Conservation (phyloP, 2,329 filamentous ascomycete species). For the Colletotrichum magnum region DNA sequence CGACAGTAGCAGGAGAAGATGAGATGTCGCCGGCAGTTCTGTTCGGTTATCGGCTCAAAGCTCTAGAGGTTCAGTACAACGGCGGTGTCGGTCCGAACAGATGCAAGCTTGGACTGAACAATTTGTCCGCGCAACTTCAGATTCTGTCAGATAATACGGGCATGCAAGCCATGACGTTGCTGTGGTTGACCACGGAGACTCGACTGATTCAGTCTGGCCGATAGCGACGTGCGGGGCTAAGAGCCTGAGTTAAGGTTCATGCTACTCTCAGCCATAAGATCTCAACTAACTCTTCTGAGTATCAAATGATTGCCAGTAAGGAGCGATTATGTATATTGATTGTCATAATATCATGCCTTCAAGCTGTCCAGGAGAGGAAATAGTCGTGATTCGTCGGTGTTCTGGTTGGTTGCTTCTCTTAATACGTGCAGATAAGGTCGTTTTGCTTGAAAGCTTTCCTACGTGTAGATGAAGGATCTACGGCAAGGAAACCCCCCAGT, state of each 20-base stretch:
- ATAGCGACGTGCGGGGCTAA: not conserved
- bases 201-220: not conserved
- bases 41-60: not conserved
- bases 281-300: not conserved
- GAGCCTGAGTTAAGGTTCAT: not conserved
- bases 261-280: not conserved
- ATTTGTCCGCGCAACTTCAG: not conserved
- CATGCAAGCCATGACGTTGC: not conserved
- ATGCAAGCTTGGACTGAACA: not conserved
- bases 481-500: conserved; percentile 7
- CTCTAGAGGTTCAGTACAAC: not conserved
- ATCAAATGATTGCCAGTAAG: not conserved
- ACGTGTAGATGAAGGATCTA: conserved; percentile 18
- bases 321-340: not conserved
- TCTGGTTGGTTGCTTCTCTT: conserved; percentile 1
- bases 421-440: conserved; percentile 1
- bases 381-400: not conserved
- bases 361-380: conserved; percentile 2
- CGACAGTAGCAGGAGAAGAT: not conserved
- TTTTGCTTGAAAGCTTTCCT: conserved; percentile 6
- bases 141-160: not conserved
- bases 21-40: not conserved
- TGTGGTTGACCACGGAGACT: not conserved
- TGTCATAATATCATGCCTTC: conserved; percentile 7
- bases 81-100: not conserved